phyloP scores from a whole-genome alignment of 2,329 filamentous ascomycete genomes.

The Penicillium palitans region DNA sequence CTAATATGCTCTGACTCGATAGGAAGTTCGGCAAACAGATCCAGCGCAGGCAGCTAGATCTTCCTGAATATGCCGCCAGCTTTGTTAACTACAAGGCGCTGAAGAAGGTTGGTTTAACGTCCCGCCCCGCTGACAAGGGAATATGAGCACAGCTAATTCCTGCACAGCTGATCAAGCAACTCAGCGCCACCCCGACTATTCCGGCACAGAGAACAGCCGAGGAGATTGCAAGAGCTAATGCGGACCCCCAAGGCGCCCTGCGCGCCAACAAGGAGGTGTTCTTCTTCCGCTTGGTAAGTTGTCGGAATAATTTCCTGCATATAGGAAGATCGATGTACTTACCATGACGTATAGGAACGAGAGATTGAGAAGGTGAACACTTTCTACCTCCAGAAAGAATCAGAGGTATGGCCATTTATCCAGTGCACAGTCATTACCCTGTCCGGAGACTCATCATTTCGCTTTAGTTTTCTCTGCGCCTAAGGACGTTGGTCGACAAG shows the following conservation, averaged over 20 bases:
- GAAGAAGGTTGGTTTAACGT: conserved; percentile 71
- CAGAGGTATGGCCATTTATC: conserved; percentile 67
- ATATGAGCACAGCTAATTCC: conserved; percentile 24
- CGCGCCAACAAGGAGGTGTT: conserved; percentile 98
- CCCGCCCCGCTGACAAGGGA: neutral
- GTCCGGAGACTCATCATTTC: neutral
- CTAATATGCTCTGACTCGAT: conserved; percentile 13
- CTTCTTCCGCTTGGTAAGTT: conserved; percentile 86
- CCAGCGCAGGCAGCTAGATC: conserved; percentile 97
- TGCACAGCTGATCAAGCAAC: conserved; percentile 90
- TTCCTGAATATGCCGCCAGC: conserved; percentile 97
- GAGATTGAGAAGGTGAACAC: conserved; percentile 98
- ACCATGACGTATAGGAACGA: conserved; percentile 65
- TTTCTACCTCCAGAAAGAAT: conserved; percentile 97
- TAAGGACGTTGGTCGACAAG: conserved; percentile 91
- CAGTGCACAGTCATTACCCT: neutral
- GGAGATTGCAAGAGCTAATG: conserved; percentile 43
- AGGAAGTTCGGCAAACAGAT: conserved; percentile 99
- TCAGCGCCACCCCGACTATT: conserved; percentile 86
- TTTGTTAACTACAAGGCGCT: conserved; percentile 99
- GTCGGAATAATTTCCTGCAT: neutral
- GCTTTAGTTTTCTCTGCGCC: conserved; percentile 79
- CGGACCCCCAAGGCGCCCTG: conserved; percentile 81
- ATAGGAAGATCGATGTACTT: neutral
- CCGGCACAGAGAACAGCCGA: conserved; percentile 67